Percentiles rank a stretch among this genome's conserved stretches.
phyloP scores from a whole-genome alignment of 495 filamentous ascomycete species.

The Astrothelium macrocarpum region DNA sequence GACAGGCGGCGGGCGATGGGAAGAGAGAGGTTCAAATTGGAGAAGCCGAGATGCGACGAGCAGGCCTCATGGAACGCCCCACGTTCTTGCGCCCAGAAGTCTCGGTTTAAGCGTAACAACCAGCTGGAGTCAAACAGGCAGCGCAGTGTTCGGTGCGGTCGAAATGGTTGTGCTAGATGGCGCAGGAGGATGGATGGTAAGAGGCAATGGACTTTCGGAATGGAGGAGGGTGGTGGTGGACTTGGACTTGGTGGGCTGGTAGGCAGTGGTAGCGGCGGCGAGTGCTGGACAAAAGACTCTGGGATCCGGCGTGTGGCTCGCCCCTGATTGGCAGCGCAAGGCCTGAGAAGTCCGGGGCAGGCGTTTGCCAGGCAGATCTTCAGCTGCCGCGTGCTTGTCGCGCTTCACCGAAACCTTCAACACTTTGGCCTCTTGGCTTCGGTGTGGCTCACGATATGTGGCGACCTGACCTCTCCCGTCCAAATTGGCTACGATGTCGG shows the following conservation, averaged over 20 bases:
- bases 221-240: background rate
- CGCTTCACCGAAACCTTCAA: background rate
- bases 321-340: background rate
- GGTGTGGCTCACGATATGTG: too few relatives aligned
- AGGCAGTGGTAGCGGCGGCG: background rate
- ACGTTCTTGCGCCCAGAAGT: background rate
- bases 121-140: background rate
- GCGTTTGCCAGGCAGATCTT: background rate
- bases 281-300: background rate
- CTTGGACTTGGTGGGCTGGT: background rate
- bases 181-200: background rate
- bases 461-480: too few relatives aligned
- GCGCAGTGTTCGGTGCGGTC: background rate
- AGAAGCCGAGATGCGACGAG: background rate
- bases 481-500: too few relatives aligned
- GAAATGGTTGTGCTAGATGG: background rate
- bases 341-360: background rate
- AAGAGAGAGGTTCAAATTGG: background rate
- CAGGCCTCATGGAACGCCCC: slow-evolving; percentile 5
- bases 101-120: background rate
- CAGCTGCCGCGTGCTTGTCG: slow-evolving; percentile 4
- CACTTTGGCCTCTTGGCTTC: too few relatives aligned
- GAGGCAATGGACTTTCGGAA: background rate
- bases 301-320: background rate
- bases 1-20: background rate